These are phyloP conservation scores for Aspergillus aculeatinus DNA, from an alignment of 2,329 filamentous ascomycete genomes.

Conservation along the genomic window DNA sequence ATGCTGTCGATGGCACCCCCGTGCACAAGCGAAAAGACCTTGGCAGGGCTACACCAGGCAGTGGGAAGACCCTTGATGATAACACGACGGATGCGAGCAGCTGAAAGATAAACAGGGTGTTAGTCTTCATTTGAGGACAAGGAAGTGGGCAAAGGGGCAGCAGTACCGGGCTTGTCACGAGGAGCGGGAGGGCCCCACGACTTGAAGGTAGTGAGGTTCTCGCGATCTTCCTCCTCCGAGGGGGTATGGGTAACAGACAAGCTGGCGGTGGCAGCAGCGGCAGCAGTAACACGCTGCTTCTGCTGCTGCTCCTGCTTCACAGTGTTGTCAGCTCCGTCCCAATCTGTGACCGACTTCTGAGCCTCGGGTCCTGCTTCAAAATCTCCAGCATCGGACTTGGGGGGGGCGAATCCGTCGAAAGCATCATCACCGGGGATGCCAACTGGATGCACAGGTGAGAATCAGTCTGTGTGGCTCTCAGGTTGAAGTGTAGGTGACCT, in stretches of 20 bases:
- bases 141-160: background rate
- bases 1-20: conserved; percentile 41
- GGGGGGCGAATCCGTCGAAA: background rate
- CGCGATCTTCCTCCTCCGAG: conserved; percentile 26
- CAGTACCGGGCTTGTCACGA: conserved; percentile 30
- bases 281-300: background rate
- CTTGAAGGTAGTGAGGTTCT: conserved; percentile 31
- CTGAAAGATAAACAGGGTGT: conserved; percentile 11
- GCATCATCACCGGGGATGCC: background rate
- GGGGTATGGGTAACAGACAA: background rate
- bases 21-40: conserved; percentile 39
- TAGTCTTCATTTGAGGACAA: background rate
- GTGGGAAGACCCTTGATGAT: conserved; percentile 39
- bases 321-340: background rate
- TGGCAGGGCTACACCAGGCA: conserved; percentile 27
- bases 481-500: background rate
- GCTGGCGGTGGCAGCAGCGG: background rate
- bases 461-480: background rate
- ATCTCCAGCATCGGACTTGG: background rate
- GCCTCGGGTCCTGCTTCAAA: background rate
- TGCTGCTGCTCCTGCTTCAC: background rate
- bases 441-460: background rate
- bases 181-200: conserved; percentile 31
- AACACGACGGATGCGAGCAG: conserved; percentile 30
- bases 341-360: background rate